Evolutionary conservation across 805 yeast species (phyloP), one percentile per base, ranked within the genome.

Genomic region (Pichia pseudocactophila): DNA sequence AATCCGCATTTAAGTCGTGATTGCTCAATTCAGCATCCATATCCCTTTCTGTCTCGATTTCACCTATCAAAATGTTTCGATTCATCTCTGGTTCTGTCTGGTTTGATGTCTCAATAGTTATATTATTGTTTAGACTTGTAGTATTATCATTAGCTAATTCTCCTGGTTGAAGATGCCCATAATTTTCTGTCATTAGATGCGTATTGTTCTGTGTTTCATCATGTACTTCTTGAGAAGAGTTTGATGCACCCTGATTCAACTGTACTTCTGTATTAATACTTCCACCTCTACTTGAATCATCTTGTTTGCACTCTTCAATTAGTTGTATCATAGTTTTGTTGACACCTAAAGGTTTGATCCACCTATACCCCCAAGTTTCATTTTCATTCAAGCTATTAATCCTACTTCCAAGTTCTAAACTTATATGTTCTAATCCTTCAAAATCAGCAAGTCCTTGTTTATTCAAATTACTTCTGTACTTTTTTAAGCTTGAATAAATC

Each of bases 321-420:
- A 66, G 41, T 30, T 63, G 66, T 30, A 59, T 59, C 70, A 78
- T 65, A 1, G 84, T 80, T 55, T 70, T 75, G 3, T 67, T 65
- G 9, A 45, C n/a, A 3, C 51, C 51, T n/a, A 80, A 68, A 0
- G 88, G 87, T 35, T 65, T 64, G 43, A 82, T 12, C 45, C 41
- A 43, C 7, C 34, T 41, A 15, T 43, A 40, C 2, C 51, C 51
- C 46, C 45, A 48, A 15, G 20, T 34, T 18, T 45, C 37, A 18
- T 41, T 30, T 10, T 41, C 47, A 18, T 36, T 39, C 15, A 43
- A 30, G n/a, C 16, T 32, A 17, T 48, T 45, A n/a, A 45, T 26
- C 30, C 45, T 36, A 18, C 30, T 36, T 2, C 51, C 49, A 7
- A 48, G 15, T 43, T 48, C 51, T 34, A 48, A 32, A 16, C 44